A percentile compares a stretch with the other conserved stretches of the same genome.
phyloP scores from a whole-genome alignment of 169 alveolate genomes.

The Eimeria brunetti region DNA sequence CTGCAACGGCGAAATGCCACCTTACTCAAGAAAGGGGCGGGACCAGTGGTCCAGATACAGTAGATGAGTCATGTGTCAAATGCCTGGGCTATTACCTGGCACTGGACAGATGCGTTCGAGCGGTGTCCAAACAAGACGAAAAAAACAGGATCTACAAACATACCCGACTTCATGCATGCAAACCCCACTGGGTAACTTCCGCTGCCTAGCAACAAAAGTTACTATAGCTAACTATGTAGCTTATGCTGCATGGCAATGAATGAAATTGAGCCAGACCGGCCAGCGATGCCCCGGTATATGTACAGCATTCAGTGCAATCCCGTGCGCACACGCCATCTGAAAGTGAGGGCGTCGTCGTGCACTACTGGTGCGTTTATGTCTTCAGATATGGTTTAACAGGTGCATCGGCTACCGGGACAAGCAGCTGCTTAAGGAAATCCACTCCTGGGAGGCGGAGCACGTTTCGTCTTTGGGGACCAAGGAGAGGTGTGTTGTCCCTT shows the following conservation, averaged over 20 bases:
- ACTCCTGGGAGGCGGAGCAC: constrained; percentile 59
- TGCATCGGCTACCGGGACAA: constrained; percentile 45
- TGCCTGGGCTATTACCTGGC: constrained; percentile 71
- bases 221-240: neutral
- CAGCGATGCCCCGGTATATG: neutral
- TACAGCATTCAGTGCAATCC: neutral
- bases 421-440: constrained; percentile 55
- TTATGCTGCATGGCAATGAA: neutral
- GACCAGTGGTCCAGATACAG: neutral
- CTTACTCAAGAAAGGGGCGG: neutral
- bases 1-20: neutral
- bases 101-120: constrained; percentile 60
- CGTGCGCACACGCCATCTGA: neutral
- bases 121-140: constrained; percentile 68
- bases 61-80: constrained; percentile 47
- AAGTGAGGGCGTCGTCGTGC: neutral
- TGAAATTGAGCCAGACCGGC: neutral
- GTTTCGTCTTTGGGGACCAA: constrained; percentile 5
- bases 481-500: constrained; percentile 13
- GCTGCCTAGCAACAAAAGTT: neutral
- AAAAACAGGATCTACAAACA: constrained; percentile 55
- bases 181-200: constrained; percentile 55
- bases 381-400: constrained; percentile 57
- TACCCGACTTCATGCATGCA: constrained; percentile 70
- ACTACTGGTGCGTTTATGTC: neutral